These are phyloP conservation scores for Cladosporium velox DNA, from an alignment of 2,329 filamentous ascomycete species.

Conservation along the genomic window DNA sequence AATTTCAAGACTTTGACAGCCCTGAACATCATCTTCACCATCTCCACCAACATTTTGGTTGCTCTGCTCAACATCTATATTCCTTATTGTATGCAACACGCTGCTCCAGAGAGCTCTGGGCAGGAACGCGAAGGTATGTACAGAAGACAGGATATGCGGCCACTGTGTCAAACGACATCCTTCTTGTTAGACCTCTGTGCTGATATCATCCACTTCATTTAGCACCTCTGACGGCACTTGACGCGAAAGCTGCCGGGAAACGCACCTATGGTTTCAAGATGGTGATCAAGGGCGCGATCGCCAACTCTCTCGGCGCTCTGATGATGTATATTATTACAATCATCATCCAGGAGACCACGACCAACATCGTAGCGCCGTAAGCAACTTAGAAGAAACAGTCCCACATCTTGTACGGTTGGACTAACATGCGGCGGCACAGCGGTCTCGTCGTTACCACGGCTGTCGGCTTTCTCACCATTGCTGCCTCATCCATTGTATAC, in stretches of 20 bases:
- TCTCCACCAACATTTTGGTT: slow-evolving; percentile 21
- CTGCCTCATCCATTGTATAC: slow-evolving; percentile 14
- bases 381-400: not conserved
- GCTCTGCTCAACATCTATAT: slow-evolving; percentile 23
- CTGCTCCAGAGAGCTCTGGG: slow-evolving; percentile 10
- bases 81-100: slow-evolving; percentile 20
- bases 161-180: not conserved
- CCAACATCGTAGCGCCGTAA: slow-evolving; percentile 18
- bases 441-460: slow-evolving; percentile 16
- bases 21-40: slow-evolving; percentile 20
- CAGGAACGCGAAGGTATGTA: not conserved
- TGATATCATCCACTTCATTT: not conserved
- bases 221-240: slow-evolving; percentile 1
- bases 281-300: slow-evolving; percentile 13
- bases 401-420: not conserved
- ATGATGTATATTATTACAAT: slow-evolving; percentile 22
- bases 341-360: slow-evolving; percentile 17
- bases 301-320: slow-evolving; percentile 21
- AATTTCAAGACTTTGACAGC: slow-evolving; percentile 19
- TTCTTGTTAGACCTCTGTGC: not conserved
- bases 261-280: slow-evolving; percentile 24
- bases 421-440: slow-evolving; percentile 3
- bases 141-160: not conserved
- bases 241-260: slow-evolving; percentile 10
- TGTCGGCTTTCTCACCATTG: slow-evolving; percentile 20